phyloP scores from a whole-genome alignment of 805 yeast genomes.

The Zygosaccharomyces bisporus region DNA sequence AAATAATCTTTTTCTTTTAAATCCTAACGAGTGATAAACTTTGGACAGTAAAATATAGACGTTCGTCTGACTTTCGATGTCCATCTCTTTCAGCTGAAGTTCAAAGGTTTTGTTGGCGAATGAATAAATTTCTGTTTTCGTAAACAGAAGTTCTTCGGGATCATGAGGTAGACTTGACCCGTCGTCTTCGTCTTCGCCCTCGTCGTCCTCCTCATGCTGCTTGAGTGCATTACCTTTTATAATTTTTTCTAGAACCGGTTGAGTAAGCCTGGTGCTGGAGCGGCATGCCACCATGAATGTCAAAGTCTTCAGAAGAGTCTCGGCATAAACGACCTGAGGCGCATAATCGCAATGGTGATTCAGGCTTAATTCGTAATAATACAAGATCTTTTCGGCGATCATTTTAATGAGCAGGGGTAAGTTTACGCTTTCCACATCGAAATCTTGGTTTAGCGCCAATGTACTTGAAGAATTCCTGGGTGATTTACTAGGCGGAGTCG shows the following conservation, averaged over 20 bases:
- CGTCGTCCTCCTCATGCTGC: slow-evolving; percentile 14
- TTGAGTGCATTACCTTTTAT: slow-evolving; percentile 36
- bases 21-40: slow-evolving; percentile 57
- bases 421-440: slow-evolving; percentile 23
- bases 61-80: slow-evolving; percentile 51
- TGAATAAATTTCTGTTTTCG: slow-evolving; percentile 44
- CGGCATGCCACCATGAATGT: slow-evolving; percentile 55
- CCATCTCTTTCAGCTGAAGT: slow-evolving; percentile 44
- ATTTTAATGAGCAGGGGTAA: slow-evolving; percentile 39
- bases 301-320: slow-evolving; percentile 59
- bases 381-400: slow-evolving; percentile 40
- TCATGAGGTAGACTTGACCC: slow-evolving; percentile 9
- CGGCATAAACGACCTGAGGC: slow-evolving; percentile 78
- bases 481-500: slow-evolving; percentile 39
- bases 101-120: slow-evolving; percentile 47
- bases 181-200: neutral
- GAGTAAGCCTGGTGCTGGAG: slow-evolving; percentile 47
- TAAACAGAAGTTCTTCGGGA: slow-evolving; percentile 18
- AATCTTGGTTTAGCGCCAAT: slow-evolving; percentile 18
- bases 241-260: slow-evolving; percentile 42
- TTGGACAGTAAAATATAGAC: slow-evolving; percentile 64
- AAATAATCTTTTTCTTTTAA: slow-evolving; percentile 65
- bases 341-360: slow-evolving; percentile 65
- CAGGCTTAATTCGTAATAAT: slow-evolving; percentile 49
- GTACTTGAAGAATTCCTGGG: slow-evolving; percentile 47